Evolutionary conservation across 805 yeast genomes (phyloP), one percentile per base, ranked within the genome.

Genomic region (Spathaspora girioi): DNA sequence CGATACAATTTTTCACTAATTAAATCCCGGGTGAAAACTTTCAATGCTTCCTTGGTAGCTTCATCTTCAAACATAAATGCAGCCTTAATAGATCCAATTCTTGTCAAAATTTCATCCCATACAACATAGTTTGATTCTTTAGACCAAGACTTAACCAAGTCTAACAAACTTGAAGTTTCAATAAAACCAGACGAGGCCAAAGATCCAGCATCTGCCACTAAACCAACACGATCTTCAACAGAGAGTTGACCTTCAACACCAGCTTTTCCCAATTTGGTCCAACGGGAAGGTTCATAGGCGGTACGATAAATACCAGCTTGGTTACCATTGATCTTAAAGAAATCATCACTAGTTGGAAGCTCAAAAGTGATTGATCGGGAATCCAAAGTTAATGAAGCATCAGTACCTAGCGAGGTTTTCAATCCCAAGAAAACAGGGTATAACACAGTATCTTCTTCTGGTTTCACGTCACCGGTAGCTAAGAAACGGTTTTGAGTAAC

Each of bases 261-360:
- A 38, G 81, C 80, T 54, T 78, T 63, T 50, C 89, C 89, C 58
- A 87, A 76, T 64, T 84, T 83, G 46, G 73, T 69, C 84, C 91
- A 84, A 66, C 92, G 82, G 46, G 79, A 84, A 43, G 83, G 77
- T 14, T 86, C 69, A 67, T 88, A 88, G 43, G 84, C 81, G 42
- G 91, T 86, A 59, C 92, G 78, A 68, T 83, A 88, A 50, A 88
- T 80, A 64, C 94, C 93, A 27, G 85, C 77, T 68, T 82, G 89
- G 56, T 86, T 84, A 52, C 82, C 84, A 65, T 89, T 89, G 56
- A 87, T 71, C 71, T 87, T 87, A 73, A 77, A 84, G 65, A 84
- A 86, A 54, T 76, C 74, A 53, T 76, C 74, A 7, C 51, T 35
- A 5, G 60, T 53, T 27, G 60, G 49, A 45, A 86, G 61, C 40